These are phyloP conservation scores for Trichoderma guizhouense DNA, from an alignment of 2,329 filamentous ascomycete genomes.

Conservation along the genomic window DNA sequence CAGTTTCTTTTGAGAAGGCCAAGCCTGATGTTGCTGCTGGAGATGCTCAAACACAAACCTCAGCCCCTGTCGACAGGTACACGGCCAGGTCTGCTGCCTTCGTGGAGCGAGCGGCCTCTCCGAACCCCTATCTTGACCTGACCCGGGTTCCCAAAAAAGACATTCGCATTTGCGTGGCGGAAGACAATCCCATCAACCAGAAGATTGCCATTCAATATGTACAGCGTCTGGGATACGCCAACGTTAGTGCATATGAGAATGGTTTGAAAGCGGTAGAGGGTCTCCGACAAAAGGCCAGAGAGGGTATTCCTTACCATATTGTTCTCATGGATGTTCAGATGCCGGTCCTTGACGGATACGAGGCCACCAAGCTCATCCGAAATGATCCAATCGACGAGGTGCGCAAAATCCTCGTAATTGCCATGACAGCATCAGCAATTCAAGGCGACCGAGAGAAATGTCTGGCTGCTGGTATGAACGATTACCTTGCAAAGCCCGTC, in stretches of 20 bases:
- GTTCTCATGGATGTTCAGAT: conserved; percentile 97
- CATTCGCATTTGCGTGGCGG: conserved; percentile 85
- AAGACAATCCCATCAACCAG: conserved; percentile 93
- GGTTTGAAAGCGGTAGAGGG: conserved; percentile 85
- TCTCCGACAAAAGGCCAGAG: conserved; percentile 66
- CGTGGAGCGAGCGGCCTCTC: conserved; percentile 38
- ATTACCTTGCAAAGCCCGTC: conserved; percentile 95
- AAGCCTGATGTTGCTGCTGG: conserved; percentile 57
- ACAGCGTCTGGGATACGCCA: conserved; percentile 74
- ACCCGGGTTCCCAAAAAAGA: conserved; percentile 71
- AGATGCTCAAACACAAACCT: conserved; percentile 43
- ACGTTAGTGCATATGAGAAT: conserved; percentile 84
- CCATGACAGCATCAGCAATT: conserved; percentile 95
- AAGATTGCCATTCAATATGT: conserved; percentile 92
- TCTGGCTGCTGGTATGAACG: conserved; percentile 94
- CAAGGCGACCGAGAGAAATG: conserved; percentile 94
- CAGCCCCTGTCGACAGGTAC: conserved; percentile 37
- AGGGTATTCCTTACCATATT: conserved; percentile 78
- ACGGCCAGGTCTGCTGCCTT: conserved; percentile 27
- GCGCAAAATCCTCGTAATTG: conserved; percentile 83
- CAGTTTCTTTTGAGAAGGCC: conserved; percentile 81
- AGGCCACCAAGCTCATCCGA: conserved; percentile 80
- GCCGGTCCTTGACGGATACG: conserved; percentile 89
- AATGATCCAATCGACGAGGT: conserved; percentile 73
- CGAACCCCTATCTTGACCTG: conserved; percentile 59